Evolutionary conservation across 148 eudicot species (phyloP).

Genomic region (Dysphania ambrosioides): DNA sequence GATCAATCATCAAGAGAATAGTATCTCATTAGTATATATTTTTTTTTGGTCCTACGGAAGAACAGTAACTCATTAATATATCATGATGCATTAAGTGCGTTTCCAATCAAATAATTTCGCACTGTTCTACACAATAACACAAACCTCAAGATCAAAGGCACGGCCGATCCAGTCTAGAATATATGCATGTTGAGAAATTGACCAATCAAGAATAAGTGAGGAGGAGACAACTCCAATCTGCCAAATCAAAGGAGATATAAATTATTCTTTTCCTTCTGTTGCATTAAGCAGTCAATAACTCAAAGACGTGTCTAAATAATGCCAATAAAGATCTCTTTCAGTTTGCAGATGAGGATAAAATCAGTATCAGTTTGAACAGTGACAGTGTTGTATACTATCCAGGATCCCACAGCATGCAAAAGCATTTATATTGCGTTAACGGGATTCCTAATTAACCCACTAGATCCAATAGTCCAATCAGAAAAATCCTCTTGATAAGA

Average conservation of each 20-base stretch:
- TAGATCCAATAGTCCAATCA: background rate
- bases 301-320: background rate
- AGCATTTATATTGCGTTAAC: background rate
- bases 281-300: background rate
- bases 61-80: no score
- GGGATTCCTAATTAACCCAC: background rate
- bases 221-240: slow-evolving; percentile 67
- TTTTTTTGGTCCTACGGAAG: no score
- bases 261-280: background rate
- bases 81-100: background rate
- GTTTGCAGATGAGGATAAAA: background rate
- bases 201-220: slow-evolving; percentile 88
- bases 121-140: slow-evolving; percentile 4
- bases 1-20: no score
- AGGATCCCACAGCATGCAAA: background rate
- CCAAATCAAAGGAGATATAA: slow-evolving; percentile 21
- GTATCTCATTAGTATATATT: no score
- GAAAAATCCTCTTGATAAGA: background rate
- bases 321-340: background rate
- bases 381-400: background rate
- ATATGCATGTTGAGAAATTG: slow-evolving; percentile 68
- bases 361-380: background rate
- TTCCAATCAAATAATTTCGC: background rate
- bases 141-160: slow-evolving; percentile 84
- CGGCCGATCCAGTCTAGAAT: slow-evolving; percentile 89